Evolutionary conservation across 2,329 filamentous ascomycete genomes (phyloP), one percentile per base, ranked within the genome.

Genomic region (Knufia fluminis): DNA sequence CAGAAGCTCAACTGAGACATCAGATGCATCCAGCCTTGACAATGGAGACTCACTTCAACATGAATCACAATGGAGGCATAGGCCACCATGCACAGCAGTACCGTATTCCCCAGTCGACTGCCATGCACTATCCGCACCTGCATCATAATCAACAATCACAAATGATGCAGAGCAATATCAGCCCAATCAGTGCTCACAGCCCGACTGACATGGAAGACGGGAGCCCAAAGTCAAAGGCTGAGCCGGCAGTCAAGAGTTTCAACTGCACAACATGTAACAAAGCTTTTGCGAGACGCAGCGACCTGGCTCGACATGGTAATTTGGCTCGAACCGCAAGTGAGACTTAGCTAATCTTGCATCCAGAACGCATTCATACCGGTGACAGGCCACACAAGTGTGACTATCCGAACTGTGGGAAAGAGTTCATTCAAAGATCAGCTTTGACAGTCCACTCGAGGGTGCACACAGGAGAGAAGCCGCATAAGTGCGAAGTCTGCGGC

Each of bases 391-490:
- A 98, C 64, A 84, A 91, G 44, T 98, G 92, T 69, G 90, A 96
- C 61, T 87, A 81, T 64, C 84, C 84, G 35, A 82, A 80, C 47
- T 98, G 92, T 66, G 86, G 86, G 57, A 98, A 97, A 69, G 86
- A 91, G 63, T 98, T 98, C 65, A 98, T 98, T 59, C 92, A 98
- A 68, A 80, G 92, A 50, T 96, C 90, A 23, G 92, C 92, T 19
- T 71, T 98, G 65, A 98, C 92, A 0, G 92, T 98, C 6, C 92
- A 97, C 67, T 83, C 86, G 63, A 85, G 92, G 59, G 90, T 96
- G 17, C 92, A 98, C 68, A 97, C 92, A 1, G 92, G 92, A 57
- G 92, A 97, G 71, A 98, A 98, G 70, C 92, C 92, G 45, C 92
- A 98, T 62, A 91, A 92, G 81, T 98, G 92, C 65, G 92, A 96